Conservation (phyloP, 2,329 filamentous ascomycete genomes). For the Aspergillus pseudoviridinutans region DNA sequence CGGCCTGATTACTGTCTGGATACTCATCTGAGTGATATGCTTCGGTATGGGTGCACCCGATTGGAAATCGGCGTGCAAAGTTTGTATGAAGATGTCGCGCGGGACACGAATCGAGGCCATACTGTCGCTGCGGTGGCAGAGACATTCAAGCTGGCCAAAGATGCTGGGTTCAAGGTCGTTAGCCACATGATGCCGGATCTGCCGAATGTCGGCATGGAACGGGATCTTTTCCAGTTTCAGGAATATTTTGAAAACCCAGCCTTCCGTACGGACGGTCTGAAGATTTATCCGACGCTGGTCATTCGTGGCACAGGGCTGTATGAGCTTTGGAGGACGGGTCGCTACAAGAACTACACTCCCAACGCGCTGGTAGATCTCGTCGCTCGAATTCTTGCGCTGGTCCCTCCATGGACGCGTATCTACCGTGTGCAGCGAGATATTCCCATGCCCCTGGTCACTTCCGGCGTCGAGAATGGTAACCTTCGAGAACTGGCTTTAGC, state of each 20-base stretch:
- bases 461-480: conserved; percentile 96
- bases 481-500: conserved; percentile 87
- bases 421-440: conserved; percentile 98
- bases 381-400: conserved; percentile 87
- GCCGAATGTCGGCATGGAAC: conserved; percentile 97
- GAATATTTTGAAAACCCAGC: conserved; percentile 97
- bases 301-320: conserved; percentile 96
- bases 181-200: conserved; percentile 99
- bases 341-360: conserved; percentile 98
- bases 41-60: conserved; percentile 94
- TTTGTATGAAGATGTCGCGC: conserved; percentile 95
- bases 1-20: conserved; percentile 94
- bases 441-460: conserved; percentile 99
- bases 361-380: conserved; percentile 95
- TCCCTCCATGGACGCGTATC: conserved; percentile 96
- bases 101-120: conserved; percentile 94
- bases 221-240: conserved; percentile 91
- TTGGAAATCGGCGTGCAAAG: conserved; percentile 95
- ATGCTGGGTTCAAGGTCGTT: conserved; percentile 97
- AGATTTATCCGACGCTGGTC: conserved; percentile 96
- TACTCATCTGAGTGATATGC: conserved; percentile 91
- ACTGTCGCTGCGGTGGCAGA: conserved; percentile 93
- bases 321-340: conserved; percentile 92
- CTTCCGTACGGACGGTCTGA: conserved; percentile 93
- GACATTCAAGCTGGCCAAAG: conserved; percentile 95